Evolutionary conservation across 345 rosid genomes (phyloP), one percentile per base, ranked within the genome.

Genomic region (Ailanthus altissimus): DNA sequence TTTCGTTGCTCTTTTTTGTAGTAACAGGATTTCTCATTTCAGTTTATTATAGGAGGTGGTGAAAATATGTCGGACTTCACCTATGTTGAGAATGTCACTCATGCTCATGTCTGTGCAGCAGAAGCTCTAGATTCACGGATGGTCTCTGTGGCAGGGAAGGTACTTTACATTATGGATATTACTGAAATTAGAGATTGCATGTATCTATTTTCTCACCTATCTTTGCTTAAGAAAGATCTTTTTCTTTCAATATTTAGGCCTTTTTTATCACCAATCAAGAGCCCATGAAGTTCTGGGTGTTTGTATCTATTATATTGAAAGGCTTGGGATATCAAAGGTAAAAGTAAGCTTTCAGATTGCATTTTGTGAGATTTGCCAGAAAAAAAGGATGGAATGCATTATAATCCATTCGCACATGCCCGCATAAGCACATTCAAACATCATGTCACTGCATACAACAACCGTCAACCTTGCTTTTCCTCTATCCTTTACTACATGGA

Each of bases 61-160:
- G 98, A 86, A 82, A 95, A 90, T 83, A 77, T 88, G 90, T 89
- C 92, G 0, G 98, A 95, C 87, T 95, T 95, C 79, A 95, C 93
- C 73, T 95, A 87, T 86, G 85, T 73, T 74, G 99, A 95, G 87
- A 95, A 95, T 83, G 97, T 89, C 76, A 83, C 85, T 73, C 97
- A 90, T 88, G 97, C 99, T 61, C 90, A 90, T 82, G 81, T 95
- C 57, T 91, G 97, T 74, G 94, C 97, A 9, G 87, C 80, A 59
- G 90, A 90, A 86, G 91, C 98, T 80, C 74, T 95, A 83, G 94
- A 88, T 84, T 84, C 92, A 51, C 86, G 78, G 67, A 82, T 73
- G 76, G 85, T 90, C 60, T 85, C 80, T 83, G 96, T 93, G 67
- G 96, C 97, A n/a, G 99, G 99, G 81, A 95, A 90, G 99, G 99